phyloP scores from a whole-genome alignment of 192 early-diverging fungal species.

The Dissophora globulifera region DNA sequence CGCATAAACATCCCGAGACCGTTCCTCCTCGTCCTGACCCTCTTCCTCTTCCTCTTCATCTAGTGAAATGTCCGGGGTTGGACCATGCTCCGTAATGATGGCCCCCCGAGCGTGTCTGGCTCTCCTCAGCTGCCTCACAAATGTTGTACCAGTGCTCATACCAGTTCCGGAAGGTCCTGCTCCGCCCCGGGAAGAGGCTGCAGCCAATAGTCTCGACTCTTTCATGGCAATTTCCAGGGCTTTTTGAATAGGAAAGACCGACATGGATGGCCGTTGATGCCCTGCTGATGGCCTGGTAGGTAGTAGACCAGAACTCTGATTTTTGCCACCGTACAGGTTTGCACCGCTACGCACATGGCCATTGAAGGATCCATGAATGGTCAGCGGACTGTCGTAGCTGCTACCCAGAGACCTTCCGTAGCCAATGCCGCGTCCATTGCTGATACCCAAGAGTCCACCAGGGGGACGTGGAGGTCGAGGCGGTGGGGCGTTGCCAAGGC shows the following conservation, averaged over 20 bases:
- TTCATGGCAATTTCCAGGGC: conserved; percentile 48
- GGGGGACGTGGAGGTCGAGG: conserved; percentile 40
- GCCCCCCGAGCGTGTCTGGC: conserved; percentile 21
- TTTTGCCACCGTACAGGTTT: conserved; percentile 42
- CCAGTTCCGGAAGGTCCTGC: conserved; percentile 39
- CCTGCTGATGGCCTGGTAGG: conserved; percentile 13
- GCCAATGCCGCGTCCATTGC: conserved; percentile 48
- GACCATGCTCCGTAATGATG: conserved; percentile 29
- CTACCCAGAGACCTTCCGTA: conserved; percentile 32
- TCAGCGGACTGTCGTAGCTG: conserved; percentile 42
- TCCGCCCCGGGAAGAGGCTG: conserved; percentile 38
- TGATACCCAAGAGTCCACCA: conserved; percentile 45
- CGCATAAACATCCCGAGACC: background rate
- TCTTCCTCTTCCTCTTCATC: conserved; percentile 23
- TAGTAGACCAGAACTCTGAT: conserved; percentile 17
- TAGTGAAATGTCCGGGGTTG: conserved; percentile 29
- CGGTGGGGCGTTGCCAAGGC: conserved; percentile 7
- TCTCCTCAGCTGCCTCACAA: conserved; percentile 44
- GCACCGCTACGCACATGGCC: conserved; percentile 51
- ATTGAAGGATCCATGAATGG: conserved; percentile 41
- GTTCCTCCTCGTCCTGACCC: background rate
- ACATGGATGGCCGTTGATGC: conserved; percentile 19
- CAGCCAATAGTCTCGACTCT: conserved; percentile 30
- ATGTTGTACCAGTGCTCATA: conserved; percentile 39
- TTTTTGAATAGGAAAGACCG: conserved; percentile 51